Evolutionary conservation across 2,329 filamentous ascomycete genomes (phyloP), one percentile per base, ranked within the genome.

Genomic region (Cryphonectria radicalis): DNA sequence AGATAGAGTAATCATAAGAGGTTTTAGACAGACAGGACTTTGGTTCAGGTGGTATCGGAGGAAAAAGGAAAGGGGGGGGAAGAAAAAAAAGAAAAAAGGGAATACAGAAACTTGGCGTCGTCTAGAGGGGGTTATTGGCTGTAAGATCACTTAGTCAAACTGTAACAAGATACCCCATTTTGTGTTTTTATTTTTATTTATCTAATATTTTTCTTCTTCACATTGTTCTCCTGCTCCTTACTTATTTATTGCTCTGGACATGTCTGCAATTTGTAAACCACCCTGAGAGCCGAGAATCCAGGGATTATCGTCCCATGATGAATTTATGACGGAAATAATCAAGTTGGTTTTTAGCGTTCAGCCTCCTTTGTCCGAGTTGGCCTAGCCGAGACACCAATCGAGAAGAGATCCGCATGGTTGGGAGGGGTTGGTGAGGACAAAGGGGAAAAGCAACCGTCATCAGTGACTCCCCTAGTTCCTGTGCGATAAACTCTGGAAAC

Each of bases 101-200:
- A 46, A n/a, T n/a, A 63, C 10, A 50, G 46, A 22, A 50, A 11
- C 0, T 50, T n/a, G 46, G 55, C 55, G 13, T 32, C 14, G 25
- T 3, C 4, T 19, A 17, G 55, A 8, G 6, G 25, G 25, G 28
- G 5, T 32, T 32, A 25, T n/a, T 28, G 25, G 55, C 55, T 32
- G 55, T 35, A 59, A 59, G 5, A 59, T 17, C n/a, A 59, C 28
- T 59, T 32, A 2, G 17, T 17, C 25, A 59, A 14, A 59, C 25
- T 59, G 55, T 35, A 59, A 32, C 55, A 35, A 59, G 55, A 59
- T 59, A 59, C 55, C 55, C 55, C 55, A 59, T 59, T 59, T 19
- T 32, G 55, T 55, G 11, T 13, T 25, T 50, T 50, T n/a, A 0
- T 1, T n/a, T 55, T 55, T 25, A 11, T 8, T 50, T 8, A 2